phyloP scores from a whole-genome alignment of 768 basidiomycete genomes.

The Xerocomellus chrysenteron region DNA sequence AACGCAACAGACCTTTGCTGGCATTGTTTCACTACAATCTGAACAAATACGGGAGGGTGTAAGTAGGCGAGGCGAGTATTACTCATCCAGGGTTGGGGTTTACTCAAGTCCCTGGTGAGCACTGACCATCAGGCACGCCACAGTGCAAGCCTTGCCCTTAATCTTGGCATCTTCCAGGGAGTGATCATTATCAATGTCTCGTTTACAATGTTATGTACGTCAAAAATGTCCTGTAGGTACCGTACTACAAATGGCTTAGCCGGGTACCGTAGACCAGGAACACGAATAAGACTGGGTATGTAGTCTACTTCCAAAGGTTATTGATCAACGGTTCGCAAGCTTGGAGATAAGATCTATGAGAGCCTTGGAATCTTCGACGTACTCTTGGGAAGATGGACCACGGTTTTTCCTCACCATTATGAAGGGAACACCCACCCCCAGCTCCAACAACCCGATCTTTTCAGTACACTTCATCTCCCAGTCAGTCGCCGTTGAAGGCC shows the following conservation, averaged over 20 bases:
- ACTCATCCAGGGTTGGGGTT: not conserved
- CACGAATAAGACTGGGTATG: not conserved
- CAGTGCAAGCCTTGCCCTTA: not conserved
- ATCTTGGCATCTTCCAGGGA: not conserved
- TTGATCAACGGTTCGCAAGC: not conserved
- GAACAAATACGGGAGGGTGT: not conserved
- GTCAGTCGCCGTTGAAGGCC: not conserved
- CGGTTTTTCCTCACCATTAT: slow-evolving; percentile 9
- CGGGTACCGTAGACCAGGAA: slow-evolving; percentile 1
- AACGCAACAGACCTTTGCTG: slow-evolving; percentile 1
- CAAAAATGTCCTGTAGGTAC: not conserved
- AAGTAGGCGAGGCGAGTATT: not conserved
- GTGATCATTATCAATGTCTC: not conserved
- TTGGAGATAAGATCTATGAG: slow-evolving; percentile 14
- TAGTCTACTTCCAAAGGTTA: not conserved
- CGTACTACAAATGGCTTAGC: not conserved
- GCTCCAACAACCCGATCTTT: slow-evolving; percentile 11
- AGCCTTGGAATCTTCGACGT: slow-evolving; percentile 15
- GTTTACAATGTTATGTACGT: not conserved
- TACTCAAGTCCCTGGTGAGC: not conserved
- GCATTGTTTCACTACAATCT: not conserved
- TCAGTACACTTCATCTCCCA: slow-evolving; percentile 15
- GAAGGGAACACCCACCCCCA: slow-evolving; percentile 7
- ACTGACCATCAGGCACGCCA: not conserved
- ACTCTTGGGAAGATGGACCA: slow-evolving; percentile 4